A percentile compares a stretch with the other conserved stretches of the same genome.
phyloP scores from a whole-genome alignment of 306 rosid species.

The Glycyrrhiza uralensis region DNA sequence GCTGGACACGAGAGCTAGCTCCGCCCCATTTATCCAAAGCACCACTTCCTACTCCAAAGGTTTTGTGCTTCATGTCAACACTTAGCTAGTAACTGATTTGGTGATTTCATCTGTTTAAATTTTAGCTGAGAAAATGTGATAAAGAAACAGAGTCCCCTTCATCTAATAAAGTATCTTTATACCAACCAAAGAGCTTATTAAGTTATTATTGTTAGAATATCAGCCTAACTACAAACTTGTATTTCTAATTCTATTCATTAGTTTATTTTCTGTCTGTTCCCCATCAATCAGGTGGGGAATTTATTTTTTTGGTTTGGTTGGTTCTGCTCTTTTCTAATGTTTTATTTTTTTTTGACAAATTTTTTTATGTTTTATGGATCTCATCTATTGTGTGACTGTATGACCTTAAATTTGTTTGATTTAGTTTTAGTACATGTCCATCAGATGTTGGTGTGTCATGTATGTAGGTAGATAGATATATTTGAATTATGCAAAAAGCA shows the following conservation, averaged over 20 bases:
- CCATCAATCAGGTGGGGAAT: neutral
- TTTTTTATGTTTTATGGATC: no score
- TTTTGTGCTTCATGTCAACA: constrained; percentile 34
- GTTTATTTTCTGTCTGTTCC: neutral
- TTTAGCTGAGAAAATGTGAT: constrained; percentile 18
- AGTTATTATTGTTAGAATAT: neutral
- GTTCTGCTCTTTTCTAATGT: neutral
- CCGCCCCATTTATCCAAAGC: constrained; percentile 79
- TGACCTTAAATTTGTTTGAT: neutral
- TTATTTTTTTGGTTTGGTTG: neutral
- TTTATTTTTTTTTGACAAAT: no score
- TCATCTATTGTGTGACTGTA: neutral
- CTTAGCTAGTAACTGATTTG: neutral
- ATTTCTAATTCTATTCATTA: neutral
- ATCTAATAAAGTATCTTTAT: neutral
- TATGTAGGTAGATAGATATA: neutral
- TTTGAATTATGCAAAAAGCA: constrained; percentile 26
- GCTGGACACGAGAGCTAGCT: constrained; percentile 82
- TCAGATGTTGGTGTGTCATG: neutral
- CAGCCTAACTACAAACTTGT: neutral
- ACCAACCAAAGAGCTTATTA: neutral
- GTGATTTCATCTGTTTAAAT: constrained; percentile 17
- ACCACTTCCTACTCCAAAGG: constrained; percentile 76
- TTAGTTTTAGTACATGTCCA: neutral
- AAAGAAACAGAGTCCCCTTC: neutral